Conservation (phyloP, 1,139 yeast genomes). For the Tardiomyces digboiensis region DNA sequence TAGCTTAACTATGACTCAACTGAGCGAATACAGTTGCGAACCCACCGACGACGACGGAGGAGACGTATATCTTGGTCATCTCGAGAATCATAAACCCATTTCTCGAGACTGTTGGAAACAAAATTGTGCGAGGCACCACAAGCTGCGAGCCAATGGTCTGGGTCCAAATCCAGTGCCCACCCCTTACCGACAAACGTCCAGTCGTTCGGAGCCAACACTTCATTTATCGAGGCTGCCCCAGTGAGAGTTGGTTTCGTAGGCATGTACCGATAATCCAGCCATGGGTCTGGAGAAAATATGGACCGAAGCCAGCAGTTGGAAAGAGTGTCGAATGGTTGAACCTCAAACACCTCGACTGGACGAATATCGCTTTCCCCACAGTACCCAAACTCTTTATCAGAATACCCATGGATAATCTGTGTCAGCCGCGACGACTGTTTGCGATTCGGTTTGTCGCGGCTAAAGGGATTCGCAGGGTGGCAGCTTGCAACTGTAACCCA, state of each 20-base stretch:
- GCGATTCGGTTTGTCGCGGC: too few species aligned
- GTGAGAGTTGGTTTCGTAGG: slow-evolving; percentile 4
- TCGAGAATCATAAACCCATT: slow-evolving; percentile 23
- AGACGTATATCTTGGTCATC: not conserved
- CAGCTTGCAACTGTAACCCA: not conserved
- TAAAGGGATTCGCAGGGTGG: too few species aligned
- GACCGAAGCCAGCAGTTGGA: slow-evolving; percentile 48
- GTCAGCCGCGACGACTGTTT: too few species aligned
- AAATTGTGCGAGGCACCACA: slow-evolving; percentile 9
- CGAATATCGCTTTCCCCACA: slow-evolving; percentile 25
- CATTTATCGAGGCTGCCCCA: slow-evolving; percentile 10
- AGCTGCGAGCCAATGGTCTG: slow-evolving; percentile 17
- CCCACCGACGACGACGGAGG: slow-evolving; percentile 20
- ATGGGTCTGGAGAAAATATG: slow-evolving; percentile 18
- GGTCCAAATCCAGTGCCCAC: slow-evolving; percentile 21
- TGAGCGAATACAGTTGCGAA: slow-evolving; percentile 16
- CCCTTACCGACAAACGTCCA: slow-evolving; percentile 17
- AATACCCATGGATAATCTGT: slow-evolving; percentile 28
- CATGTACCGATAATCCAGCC: not conserved
- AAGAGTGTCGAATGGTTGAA: slow-evolving; percentile 45
- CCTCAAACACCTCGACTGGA: slow-evolving; percentile 60
- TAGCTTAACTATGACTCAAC: too few species aligned
- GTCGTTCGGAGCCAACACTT: slow-evolving; percentile 18
- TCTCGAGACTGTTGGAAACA: slow-evolving; percentile 16
- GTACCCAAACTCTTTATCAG: slow-evolving; percentile 27